Evolutionary conservation across 306 rosid species (phyloP), one percentile per base, ranked within the genome.

Genomic region (Vigna angularis): DNA sequence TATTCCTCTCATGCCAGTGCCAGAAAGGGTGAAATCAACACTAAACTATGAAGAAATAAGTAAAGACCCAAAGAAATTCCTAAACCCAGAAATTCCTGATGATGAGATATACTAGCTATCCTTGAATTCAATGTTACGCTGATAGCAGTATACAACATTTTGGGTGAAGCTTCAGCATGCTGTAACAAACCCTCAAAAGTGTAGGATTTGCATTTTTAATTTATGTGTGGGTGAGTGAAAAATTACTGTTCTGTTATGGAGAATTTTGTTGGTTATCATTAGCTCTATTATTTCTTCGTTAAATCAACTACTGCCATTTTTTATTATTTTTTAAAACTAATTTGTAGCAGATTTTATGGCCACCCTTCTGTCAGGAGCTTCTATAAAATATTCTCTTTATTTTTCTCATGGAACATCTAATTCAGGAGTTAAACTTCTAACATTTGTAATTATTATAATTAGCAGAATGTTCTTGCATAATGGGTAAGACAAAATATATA

Each of bases 1-100:
- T 77, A 85, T 95, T 75, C 97, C 98, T 79, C 90, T 93, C 20
- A 12, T 47, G 74, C 98, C 98, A 20, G 93, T 92, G 42, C 99
- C 97, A 12, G 98, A 95, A 40, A 87, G 70, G 73, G 93, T 91
- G 79, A 88, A 87, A 72, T 30, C 85, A 9, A 78, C 88, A 22
- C 66, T 87, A 22, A 85, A 78, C 81, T 87, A 73, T 14, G 81
- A 75, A 75, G 96, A 91, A 61, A 84, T 88, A 13, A 86, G 85
- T 52, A 89, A 88, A 77, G 91, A 93, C 73, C 91, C 93, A 10
- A 81, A 10, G 80, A 86, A 88, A 58, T 88, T 90, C 85, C 88
- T 93, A 77, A 89, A 66, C 17, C 98, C 97, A 7, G 90, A 89
- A 2, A 85, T 95, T 77, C 97, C 98, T 6, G 96, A 95, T 32